Evolutionary conservation across 257 asterid genomes (phyloP).

Genomic region (Fraxinus anomala): DNA sequence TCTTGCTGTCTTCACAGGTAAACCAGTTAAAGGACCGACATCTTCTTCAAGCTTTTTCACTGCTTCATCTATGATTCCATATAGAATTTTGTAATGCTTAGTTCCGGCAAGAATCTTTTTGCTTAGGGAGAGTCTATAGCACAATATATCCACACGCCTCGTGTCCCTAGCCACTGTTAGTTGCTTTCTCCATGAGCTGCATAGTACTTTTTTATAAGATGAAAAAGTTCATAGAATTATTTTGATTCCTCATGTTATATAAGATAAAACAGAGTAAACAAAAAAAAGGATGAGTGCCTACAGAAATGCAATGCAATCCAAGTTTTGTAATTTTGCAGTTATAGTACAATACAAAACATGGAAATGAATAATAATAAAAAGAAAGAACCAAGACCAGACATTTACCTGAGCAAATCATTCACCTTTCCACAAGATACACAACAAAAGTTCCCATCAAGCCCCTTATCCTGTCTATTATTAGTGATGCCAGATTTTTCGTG

Average conservation of each 20-base stretch:
- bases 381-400: slow-evolving; percentile 10
- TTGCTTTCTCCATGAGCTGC: slow-evolving; percentile 89
- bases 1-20: slow-evolving; percentile 88
- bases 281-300: background rate
- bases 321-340: background rate
- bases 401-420: slow-evolving; percentile 81
- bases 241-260: background rate
- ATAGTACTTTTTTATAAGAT: slow-evolving; percentile 3
- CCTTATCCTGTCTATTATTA: slow-evolving; percentile 52
- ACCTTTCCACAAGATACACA: slow-evolving; percentile 88
- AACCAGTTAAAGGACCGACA: slow-evolving; percentile 85
- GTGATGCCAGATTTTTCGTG: slow-evolving; percentile 70
- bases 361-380: background rate
- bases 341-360: background rate
- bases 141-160: slow-evolving; percentile 84
- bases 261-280: background rate
- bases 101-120: slow-evolving; percentile 78
- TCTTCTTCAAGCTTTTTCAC: slow-evolving; percentile 76
- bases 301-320: background rate
- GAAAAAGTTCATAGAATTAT: background rate
- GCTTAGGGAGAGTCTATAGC: slow-evolving; percentile 83
- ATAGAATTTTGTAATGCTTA: slow-evolving; percentile 47
- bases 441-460: slow-evolving; percentile 77
- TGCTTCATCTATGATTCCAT: slow-evolving; percentile 58
- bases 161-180: slow-evolving; percentile 79